A percentile compares a stretch with the other conserved stretches of the same genome.
Conservation (phyloP, 441 rosid species). For the Aquilaria agallochum region DNA sequence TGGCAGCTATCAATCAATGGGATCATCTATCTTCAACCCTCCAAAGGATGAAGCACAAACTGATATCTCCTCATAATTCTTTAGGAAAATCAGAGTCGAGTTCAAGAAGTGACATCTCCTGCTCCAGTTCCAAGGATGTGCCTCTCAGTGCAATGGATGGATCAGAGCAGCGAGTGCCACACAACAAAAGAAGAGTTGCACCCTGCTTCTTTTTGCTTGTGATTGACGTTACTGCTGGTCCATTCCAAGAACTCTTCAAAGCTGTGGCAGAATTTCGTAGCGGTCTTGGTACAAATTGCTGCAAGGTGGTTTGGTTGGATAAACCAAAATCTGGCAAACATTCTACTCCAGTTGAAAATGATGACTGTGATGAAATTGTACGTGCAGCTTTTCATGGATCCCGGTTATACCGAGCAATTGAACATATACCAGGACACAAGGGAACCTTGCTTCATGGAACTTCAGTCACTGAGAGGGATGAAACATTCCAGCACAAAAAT, state of each 20-base stretch:
- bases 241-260: constrained; percentile 29
- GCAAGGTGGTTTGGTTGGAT: constrained; percentile 75
- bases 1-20: constrained; percentile 35
- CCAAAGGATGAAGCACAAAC: constrained; percentile 29
- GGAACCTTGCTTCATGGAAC: constrained; percentile 18
- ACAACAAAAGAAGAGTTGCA: constrained; percentile 17
- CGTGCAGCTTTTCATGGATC: constrained; percentile 73
- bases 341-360: constrained; percentile 10
- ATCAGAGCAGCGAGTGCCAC: constrained; percentile 21
- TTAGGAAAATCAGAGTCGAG: constrained; percentile 34
- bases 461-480: constrained; percentile 3
- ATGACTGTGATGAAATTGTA: constrained; percentile 36
- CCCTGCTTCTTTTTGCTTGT: constrained; percentile 42
- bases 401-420: constrained; percentile 40
- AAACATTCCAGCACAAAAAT: no score
- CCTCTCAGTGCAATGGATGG: constrained; percentile 42
- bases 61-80: constrained; percentile 39
- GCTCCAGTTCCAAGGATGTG: constrained; percentile 33
- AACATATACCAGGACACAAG: constrained; percentile 60
- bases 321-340: constrained; percentile 27
- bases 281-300: constrained; percentile 24
- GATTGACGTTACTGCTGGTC: constrained; percentile 56
- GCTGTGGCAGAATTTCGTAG: constrained; percentile 43
- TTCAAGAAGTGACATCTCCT: constrained; percentile 22
- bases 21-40: constrained; percentile 28